Evolutionary conservation across 352 stramenopile genomes (phyloP), one percentile per base, ranked within the genome.

Genomic region (Pythium myriotylum): DNA sequence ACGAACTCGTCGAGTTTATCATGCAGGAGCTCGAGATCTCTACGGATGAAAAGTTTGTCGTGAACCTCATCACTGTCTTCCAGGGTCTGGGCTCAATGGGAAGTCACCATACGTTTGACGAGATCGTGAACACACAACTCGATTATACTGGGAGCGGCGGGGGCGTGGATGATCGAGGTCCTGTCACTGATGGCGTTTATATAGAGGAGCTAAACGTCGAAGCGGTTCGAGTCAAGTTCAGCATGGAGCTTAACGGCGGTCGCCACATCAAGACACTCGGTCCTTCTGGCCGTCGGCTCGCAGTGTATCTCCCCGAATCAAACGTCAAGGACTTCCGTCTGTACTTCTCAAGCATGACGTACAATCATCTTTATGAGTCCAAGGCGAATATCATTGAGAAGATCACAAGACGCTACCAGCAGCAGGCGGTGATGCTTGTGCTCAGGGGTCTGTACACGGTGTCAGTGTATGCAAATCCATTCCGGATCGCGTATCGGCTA

Each of bases 21-120:
- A 86, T 96, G 76, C 85, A 94, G 67, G 87, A 96, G 45, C 51
- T 96, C n/a, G 85, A 94, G 59, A 82, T 96, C 14, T 94, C 85
- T 14, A 96, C 87, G 1, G 87, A 96, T 65, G 87, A 96, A 55
- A 96, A 94, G 67, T 96, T 96, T 70, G 84, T 96, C 6, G 87
- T 94, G 16, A 92, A 96, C 50, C 65, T 96, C 20, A 96, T 96
- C 56, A 94, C 76, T 12, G 87, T 96, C 12, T 96, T 96, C 62
- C 87, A 96, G 72, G 87, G 86, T 0, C 74, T 96, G 0, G 87
- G 91, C 37, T 77, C 72, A 17, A 70, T 96, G 35, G 80, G 76
- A 4, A 90, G 72, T 12, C 76, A 90, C 26, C 81, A 90, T 39
- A 76, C 73, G 1, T 96, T 96, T 62, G 84, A 94, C 22, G 77